Evolutionary conservation across 345 rosid species (phyloP), one percentile per base, ranked within the genome.

Genomic region (Capsella bursapastoris): DNA sequence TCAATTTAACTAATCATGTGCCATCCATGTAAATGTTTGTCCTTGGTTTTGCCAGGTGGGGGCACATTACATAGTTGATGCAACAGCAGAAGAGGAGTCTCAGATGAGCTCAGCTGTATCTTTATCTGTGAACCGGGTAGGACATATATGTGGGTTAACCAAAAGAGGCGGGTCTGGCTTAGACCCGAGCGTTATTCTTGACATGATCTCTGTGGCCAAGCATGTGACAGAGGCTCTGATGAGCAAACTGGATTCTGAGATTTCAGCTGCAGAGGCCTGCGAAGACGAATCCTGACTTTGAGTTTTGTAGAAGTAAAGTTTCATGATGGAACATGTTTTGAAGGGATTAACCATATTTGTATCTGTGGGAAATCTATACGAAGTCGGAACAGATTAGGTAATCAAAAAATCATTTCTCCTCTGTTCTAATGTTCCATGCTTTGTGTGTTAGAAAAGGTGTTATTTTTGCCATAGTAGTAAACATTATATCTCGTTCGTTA

Each of bases 51-150:
- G 11, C 43, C 51, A 92, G 99, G 96, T 92, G 40, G 94, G 96
- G 48, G 77, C 68, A 62, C 87, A 89, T 73, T 88, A 82, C 68
- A 88, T 92, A 29, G 94, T 88, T 28, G 99, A 92, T 81, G 96
- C 99, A 44, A 90, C 99, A 66, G 76, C 83, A 6, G 99, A 95
- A 78, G 97, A 95, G 73, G 94, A 95, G 83, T 90, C 99, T 8
- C 97, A 92, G 69, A 92, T 95, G 94, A 90, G 83, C 85, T 89
- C 99, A 25, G 98, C 93, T 55, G 84, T 92, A 38, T 92, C 96
- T 4, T 64, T 92, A 64, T 92, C 98, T 5, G 71, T 90, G 58
- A 92, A 85, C 58, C 80, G 89, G 72, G 78, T 67, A 51, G 97
- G 97, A 5, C 96, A 84, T 16, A 83, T 89, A 2, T 90, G 98